These are phyloP conservation scores for Hyaloperonospora arabidopsidis DNA, from an alignment of 352 stramenopile genomes.

Conservation along the genomic window DNA sequence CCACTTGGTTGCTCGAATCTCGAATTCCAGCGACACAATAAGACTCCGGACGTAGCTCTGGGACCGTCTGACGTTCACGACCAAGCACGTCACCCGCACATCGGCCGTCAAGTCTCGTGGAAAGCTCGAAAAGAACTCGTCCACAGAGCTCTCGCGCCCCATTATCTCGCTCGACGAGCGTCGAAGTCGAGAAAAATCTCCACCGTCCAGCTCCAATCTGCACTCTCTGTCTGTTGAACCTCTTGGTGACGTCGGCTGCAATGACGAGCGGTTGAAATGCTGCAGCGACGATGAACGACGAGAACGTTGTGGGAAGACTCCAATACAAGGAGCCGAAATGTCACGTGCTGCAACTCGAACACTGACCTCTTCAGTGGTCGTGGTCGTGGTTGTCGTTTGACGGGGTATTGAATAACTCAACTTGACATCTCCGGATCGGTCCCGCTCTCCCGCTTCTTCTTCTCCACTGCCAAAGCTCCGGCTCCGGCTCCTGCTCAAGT, in stretches of 20 bases:
- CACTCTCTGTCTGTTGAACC: slow-evolving; percentile 6
- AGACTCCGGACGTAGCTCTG: slow-evolving; percentile 32
- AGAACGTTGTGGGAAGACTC: slow-evolving; percentile 29
- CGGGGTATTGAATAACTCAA: too few species aligned
- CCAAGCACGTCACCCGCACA: slow-evolving; percentile 34
- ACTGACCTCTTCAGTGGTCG: slow-evolving; percentile 2
- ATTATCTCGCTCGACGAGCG: slow-evolving; percentile 14
- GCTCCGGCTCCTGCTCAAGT: slow-evolving; percentile 14
- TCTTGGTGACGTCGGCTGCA: slow-evolving; percentile 17
- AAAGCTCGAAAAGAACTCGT: slow-evolving; percentile 28
- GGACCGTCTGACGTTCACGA: slow-evolving; percentile 20
- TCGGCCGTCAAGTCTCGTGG: slow-evolving; percentile 41
- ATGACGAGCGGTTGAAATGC: slow-evolving; percentile 21
- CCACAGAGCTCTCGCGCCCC: slow-evolving; percentile 29
- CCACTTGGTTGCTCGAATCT: slow-evolving; percentile 76
- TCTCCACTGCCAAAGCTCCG: slow-evolving; percentile 20
- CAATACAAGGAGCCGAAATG: slow-evolving; percentile 9
- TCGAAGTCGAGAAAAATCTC: slow-evolving; percentile 3
- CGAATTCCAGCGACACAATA: slow-evolving; percentile 51
- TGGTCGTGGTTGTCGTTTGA: slow-evolving; percentile 18
- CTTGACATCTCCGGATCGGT: neutral
- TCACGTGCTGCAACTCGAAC: slow-evolving; percentile 30
- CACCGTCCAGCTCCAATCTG: slow-evolving; percentile 1
- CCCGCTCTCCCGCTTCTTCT: slow-evolving; percentile 10
- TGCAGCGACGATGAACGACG: slow-evolving; percentile 29